These are phyloP conservation scores for Verticillium zaregamsianum DNA, from an alignment of 2,329 filamentous ascomycete genomes.

Conservation along the genomic window DNA sequence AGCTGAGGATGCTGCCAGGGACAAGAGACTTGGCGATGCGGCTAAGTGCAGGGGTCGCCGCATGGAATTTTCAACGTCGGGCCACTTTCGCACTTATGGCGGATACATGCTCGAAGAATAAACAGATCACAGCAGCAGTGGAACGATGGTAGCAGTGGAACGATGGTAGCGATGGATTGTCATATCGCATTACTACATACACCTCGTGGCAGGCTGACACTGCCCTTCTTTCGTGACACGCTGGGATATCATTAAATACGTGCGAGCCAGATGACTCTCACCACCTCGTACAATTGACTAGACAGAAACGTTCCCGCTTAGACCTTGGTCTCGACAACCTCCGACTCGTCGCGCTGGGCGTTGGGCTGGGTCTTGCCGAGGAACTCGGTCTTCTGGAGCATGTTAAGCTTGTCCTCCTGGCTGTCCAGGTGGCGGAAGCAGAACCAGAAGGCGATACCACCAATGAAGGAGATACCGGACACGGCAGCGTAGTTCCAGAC, in stretches of 20 bases:
- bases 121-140: neutral
- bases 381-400: slow-evolving; percentile 44
- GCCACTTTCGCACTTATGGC: no score
- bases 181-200: neutral
- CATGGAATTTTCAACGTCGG: no score
- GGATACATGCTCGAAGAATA: neutral
- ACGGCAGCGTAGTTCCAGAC: slow-evolving; percentile 69
- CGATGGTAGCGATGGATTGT: neutral
- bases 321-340: neutral
- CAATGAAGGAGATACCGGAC: slow-evolving; percentile 58
- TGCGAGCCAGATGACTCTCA: neutral
- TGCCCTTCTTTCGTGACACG: neutral
- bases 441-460: slow-evolving; percentile 64
- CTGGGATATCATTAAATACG: neutral
- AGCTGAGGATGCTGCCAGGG: no score
- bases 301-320: neutral
- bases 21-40: no score
- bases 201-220: neutral
- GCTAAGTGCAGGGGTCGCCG: no score
- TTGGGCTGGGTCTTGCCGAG: slow-evolving; percentile 35
- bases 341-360: slow-evolving; percentile 8
- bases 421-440: slow-evolving; percentile 61
- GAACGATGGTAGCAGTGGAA: neutral
- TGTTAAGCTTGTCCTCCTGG: slow-evolving; percentile 66
- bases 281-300: neutral